Conservation (phyloP, 768 basidiomycete species). For the Hemileccinum rubropunctum region DNA sequence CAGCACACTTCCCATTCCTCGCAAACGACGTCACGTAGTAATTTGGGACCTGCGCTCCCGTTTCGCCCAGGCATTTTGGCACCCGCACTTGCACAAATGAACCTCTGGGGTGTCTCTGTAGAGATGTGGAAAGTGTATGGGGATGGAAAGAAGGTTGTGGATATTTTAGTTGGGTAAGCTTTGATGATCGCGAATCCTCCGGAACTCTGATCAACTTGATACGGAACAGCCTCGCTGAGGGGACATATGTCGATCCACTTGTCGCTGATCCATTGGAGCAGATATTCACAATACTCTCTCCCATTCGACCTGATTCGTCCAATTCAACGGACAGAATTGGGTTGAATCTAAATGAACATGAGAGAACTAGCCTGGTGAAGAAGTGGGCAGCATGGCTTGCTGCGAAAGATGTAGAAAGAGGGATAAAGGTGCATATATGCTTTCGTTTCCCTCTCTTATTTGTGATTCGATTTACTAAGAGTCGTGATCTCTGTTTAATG, state of each 20-base stretch:
- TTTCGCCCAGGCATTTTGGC: constrained; percentile 17
- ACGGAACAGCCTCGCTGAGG: constrained; percentile 24
- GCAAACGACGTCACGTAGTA: neutral
- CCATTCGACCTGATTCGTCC: constrained; percentile 8
- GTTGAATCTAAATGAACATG: constrained; percentile 16
- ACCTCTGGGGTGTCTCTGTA: constrained; percentile 23
- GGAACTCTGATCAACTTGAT: neutral
- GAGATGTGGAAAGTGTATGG: constrained; percentile 27
- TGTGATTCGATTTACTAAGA: neutral
- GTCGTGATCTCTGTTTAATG: neutral
- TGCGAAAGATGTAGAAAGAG: constrained; percentile 63
- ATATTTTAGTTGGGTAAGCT: constrained; percentile 26
- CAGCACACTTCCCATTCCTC: constrained; percentile 8
- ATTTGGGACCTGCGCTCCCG: constrained; percentile 8
- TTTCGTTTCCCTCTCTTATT: neutral
- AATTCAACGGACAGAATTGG: neutral
- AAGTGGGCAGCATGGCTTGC: constrained; percentile 83
- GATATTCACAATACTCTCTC: constrained; percentile 26
- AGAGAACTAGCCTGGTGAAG: constrained; percentile 60
- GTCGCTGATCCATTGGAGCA: constrained; percentile 27
- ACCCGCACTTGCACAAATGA: constrained; percentile 16
- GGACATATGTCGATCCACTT: constrained; percentile 20
- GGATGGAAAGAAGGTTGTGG: constrained; percentile 21
- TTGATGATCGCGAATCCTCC: too few relatives aligned
- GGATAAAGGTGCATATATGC: constrained; percentile 54